A percentile compares a stretch with the other conserved stretches of the same genome.
phyloP scores from a whole-genome alignment of 169 alveolate species.

The Plasmodium relictum region DNA sequence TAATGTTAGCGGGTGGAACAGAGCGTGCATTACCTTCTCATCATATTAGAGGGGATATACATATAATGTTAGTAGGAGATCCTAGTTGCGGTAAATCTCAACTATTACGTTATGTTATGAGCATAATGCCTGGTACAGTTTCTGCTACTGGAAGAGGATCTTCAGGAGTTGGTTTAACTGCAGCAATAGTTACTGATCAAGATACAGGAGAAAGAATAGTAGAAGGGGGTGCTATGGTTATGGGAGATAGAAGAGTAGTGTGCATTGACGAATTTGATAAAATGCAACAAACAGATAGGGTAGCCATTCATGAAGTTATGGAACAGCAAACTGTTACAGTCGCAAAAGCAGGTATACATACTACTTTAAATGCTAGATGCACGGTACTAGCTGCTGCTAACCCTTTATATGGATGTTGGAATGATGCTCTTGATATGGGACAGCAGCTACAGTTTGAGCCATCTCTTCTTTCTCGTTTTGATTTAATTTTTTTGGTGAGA shows the following conservation, averaged over 20 bases:
- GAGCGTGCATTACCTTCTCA: constrained; percentile 88
- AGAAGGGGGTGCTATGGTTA: constrained; percentile 99
- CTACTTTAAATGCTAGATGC: constrained; percentile 98
- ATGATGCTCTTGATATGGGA: constrained; percentile 91
- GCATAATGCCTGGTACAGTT: constrained; percentile 95
- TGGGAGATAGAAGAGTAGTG: constrained; percentile 98
- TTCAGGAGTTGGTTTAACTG: constrained; percentile 99
- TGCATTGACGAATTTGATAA: constrained; percentile 99
- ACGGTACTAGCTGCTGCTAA: constrained; percentile 99
- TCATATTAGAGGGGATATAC: constrained; percentile 98
- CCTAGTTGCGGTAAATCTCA: constrained; percentile 99
- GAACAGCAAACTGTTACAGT: constrained; percentile 98
- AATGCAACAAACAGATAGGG: constrained; percentile 98
- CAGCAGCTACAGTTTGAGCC: constrained; percentile 97
- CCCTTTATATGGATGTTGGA: constrained; percentile 98
- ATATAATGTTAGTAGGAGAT: constrained; percentile 97
- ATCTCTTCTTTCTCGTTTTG: constrained; percentile 97
- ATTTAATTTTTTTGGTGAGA: constrained; percentile 93
- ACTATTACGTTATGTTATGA: constrained; percentile 95
- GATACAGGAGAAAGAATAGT: constrained; percentile 96
- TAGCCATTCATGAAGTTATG: constrained; percentile 99
- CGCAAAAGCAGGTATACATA: constrained; percentile 99
- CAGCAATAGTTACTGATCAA: constrained; percentile 97
- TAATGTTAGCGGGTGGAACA: constrained; percentile 97
- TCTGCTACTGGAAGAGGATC: constrained; percentile 99